Evolutionary conservation across 495 filamentous ascomycete species (phyloP).

Genomic region (Xylaria castorea): DNA sequence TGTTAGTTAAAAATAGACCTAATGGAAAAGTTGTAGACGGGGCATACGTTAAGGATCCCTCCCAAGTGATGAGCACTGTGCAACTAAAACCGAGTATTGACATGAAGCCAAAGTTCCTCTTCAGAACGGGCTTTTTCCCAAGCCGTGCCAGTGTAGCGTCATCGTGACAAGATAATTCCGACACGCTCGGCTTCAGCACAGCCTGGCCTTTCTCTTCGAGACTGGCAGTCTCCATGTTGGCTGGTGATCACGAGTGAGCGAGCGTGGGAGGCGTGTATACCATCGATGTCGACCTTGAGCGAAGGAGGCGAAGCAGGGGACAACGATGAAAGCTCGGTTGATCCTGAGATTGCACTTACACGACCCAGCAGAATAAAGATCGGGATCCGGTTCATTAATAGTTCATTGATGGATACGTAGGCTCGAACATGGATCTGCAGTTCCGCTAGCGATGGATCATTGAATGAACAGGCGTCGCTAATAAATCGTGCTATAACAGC

Average conservation of each 20-base stretch:
- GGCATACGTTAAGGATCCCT: conserved; percentile 41
- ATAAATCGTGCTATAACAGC: neutral
- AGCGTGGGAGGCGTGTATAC: neutral
- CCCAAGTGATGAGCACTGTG: conserved; percentile 54
- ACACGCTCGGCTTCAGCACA: neutral
- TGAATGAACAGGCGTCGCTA: neutral
- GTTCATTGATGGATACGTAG: neutral
- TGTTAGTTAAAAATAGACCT: conserved; percentile 14
- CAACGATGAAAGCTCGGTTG: neutral
- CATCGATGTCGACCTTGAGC: neutral
- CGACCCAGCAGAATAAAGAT: neutral
- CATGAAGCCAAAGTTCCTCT: conserved; percentile 52
- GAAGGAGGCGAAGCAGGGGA: neutral
- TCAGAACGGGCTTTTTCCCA: conserved; percentile 60
- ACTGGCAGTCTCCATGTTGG: conserved; percentile 3
- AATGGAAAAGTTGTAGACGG: neutral
- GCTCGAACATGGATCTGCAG: neutral
- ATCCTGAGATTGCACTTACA: neutral
- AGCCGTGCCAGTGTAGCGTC: conserved; percentile 52
- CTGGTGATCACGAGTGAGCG: neutral
- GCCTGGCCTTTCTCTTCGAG: conserved; percentile 15
- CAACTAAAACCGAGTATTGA: conserved; percentile 54
- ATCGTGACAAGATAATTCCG: conserved; percentile 38
- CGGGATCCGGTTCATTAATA: conserved; percentile 2
- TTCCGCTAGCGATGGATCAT: conserved; percentile 4